Base-by-base conservation (phyloP, 2,329 filamentous ascomycete genomes). In the Ascochyta rabiei region DNA sequence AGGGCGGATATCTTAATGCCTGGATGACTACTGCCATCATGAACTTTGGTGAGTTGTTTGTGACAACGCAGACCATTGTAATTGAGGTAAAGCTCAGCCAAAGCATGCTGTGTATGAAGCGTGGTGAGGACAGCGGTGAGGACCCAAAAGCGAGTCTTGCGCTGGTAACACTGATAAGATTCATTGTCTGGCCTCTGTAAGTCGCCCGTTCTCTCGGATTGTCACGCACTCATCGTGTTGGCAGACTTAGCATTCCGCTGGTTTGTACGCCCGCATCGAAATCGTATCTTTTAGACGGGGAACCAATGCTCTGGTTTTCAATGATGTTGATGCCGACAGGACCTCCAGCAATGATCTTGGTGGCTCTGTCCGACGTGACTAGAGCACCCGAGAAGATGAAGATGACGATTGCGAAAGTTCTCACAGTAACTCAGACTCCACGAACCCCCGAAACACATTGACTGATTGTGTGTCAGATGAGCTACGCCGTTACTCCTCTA, bases 1-100 rank as follows among this genome's bases (percentile, higher is more conserved):
- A 85, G 9, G 86, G 85, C 5, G 85, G 86, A 0, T 81, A 85
- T 46, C 82, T 88, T 61, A 84, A 81, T 13, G 85, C 84, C 1
- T 88, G 85, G 85, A 71, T 88, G 38, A 87, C 85, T 0, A 76
- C 79, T 23, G 30, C 30, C 2, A 6, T 33, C 13, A n/a, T 15
- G 30, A 15, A 33, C 13, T 6, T 33, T 33, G 30, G 30, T n/a
- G 13, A 33, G 13, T 7, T 33, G 30, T 33, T 33, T 33, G 30
- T 13, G 30, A 33, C 12, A n/a, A 4, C 7, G 30, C 30, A 33
- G 30, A 33, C n/a, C 12, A 33, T 33, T 15, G 30, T 33, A 8
- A 13, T 33, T 15, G 30, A 13, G 13, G 30, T 33, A n/a, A 33
- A 33, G 7, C 30, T n/a, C 13, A 33, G 30, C 15, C 12, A 33